Conservation (phyloP, 371 early-diverging fungal species). For the Globomyces sp. region DNA sequence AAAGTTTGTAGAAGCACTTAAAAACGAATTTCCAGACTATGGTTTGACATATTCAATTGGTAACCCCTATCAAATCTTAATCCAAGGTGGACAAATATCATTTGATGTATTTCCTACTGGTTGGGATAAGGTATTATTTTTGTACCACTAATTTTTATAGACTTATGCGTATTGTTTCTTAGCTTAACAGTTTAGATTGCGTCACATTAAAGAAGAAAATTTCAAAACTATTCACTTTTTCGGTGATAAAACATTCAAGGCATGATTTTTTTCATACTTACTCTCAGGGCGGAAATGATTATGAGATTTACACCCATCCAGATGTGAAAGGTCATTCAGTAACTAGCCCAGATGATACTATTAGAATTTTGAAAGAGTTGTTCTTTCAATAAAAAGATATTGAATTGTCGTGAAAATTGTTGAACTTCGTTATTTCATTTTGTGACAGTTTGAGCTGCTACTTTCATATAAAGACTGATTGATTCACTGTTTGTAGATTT, state of each 20-base stretch:
- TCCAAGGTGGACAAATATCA: slow-evolving; percentile 94
- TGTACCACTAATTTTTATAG: neutral
- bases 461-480: neutral
- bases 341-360: slow-evolving; percentile 86
- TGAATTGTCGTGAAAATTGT: slow-evolving; percentile 1
- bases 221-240: slow-evolving; percentile 98
- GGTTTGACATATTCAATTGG: slow-evolving; percentile 91
- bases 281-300: slow-evolving; percentile 97
- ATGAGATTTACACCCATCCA: slow-evolving; percentile 93
- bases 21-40: slow-evolving; percentile 84
- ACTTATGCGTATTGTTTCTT: neutral
- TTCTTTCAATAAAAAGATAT: slow-evolving; percentile 44
- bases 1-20: slow-evolving; percentile 84
- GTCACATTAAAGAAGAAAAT: slow-evolving; percentile 83
- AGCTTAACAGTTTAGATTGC: slow-evolving; percentile 92
- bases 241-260: slow-evolving; percentile 96
- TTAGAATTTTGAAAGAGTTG: slow-evolving; percentile 77
- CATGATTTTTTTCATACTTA: slow-evolving; percentile 27
- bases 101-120: slow-evolving; percentile 99
- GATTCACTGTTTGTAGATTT: neutral
- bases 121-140: slow-evolving; percentile 84
- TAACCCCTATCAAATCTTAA: too few relatives aligned
- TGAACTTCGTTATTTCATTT: neutral
- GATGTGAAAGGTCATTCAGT: slow-evolving; percentile 89
- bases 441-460: neutral